Conservation (phyloP, 441 rosid genomes). For the Adansonia madagascariensis region DNA sequence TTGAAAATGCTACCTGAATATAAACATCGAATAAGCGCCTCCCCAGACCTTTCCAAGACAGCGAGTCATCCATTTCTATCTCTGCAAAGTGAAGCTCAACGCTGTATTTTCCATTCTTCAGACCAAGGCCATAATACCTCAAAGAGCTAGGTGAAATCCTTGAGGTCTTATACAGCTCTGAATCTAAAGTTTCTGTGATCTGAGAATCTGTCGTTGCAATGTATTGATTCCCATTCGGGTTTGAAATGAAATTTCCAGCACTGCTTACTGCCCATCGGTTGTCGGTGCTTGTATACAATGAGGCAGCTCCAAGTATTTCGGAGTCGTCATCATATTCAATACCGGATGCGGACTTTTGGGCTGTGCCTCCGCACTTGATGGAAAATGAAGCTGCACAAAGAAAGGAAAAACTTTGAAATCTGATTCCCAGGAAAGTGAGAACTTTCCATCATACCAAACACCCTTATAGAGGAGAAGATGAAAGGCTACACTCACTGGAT, state of each 20-base stretch:
- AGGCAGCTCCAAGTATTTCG: conserved; percentile 38
- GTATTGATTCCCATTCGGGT: conserved; percentile 38
- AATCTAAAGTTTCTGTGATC: conserved; percentile 34
- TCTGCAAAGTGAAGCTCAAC: conserved; percentile 62
- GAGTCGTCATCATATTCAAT: conserved; percentile 42
- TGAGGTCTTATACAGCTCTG: conserved; percentile 42
- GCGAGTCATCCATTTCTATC: conserved; percentile 40
- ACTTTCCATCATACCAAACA: too few relatives aligned
- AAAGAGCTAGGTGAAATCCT: conserved; percentile 48
- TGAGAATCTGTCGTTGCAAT: conserved; percentile 30
- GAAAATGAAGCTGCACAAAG: conserved; percentile 52
- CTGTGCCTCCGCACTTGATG: conserved; percentile 63
- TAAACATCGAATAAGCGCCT: conserved; percentile 63
- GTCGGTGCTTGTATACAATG: conserved; percentile 34
- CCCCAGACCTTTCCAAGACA: conserved; percentile 47
- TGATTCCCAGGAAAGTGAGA: too few relatives aligned
- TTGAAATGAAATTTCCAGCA: conserved; percentile 50
- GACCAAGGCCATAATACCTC: conserved; percentile 50
- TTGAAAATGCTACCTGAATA: conserved; percentile 39
- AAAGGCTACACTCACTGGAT: conserved; percentile 42
- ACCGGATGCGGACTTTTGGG: conserved; percentile 39
- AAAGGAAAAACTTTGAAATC: background rate
- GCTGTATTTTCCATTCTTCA: conserved; percentile 47
- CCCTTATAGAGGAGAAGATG: background rate
- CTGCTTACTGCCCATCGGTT: conserved; percentile 72